Evolutionary conservation across 208 protist species (phyloP), one percentile per base, ranked within the genome.

Genomic region (Leishmania major): DNA sequence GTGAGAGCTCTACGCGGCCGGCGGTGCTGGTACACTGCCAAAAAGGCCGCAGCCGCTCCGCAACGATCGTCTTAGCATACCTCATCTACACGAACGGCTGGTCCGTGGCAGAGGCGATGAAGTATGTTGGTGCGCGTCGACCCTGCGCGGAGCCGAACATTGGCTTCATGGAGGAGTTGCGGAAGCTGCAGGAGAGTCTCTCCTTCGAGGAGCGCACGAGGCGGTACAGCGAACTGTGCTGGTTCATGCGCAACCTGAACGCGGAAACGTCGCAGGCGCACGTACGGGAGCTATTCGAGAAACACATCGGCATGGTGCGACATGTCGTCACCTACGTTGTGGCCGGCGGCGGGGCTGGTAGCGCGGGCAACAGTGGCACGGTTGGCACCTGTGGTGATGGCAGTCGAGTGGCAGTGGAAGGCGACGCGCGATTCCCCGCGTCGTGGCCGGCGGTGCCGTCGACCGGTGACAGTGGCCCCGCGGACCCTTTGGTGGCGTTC

Each of bases 11-110:
- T 1, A 71, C 62, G 6, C 59, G 78, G 35, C 93, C 93, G 6
- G 77, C 88, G 15, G 86, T 97, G 35, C 88, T 98, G 25, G 89
- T 97, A 70, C 93, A 98, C 87, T 98, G 95, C 80, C 94, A 96
- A 75, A 91, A 93, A 75, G 95, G 95, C 2, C 75, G 87, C n/a
- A 97, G 93, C 82, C 94, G 95, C 57, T 97, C 93, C 31, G 88
- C 83, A 22, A 96, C 95, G 1, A 91, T 98, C 74, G 95, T 97
- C 37, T 80, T 95, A 31, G 95, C 95, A 7, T 97, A 98, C 70
- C 85, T 96, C 37, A 92, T 98, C 28, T 88, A 89, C 70, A 90
- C 88, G 75, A 96, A 96, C 82, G 94, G 94, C 13, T 96, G 92
- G 90, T 92, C 94, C 11, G 90, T 96, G 1, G 89, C 88, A 3